phyloP scores from a whole-genome alignment of 257 asterid genomes.

The Scutellaria galericulata region DNA sequence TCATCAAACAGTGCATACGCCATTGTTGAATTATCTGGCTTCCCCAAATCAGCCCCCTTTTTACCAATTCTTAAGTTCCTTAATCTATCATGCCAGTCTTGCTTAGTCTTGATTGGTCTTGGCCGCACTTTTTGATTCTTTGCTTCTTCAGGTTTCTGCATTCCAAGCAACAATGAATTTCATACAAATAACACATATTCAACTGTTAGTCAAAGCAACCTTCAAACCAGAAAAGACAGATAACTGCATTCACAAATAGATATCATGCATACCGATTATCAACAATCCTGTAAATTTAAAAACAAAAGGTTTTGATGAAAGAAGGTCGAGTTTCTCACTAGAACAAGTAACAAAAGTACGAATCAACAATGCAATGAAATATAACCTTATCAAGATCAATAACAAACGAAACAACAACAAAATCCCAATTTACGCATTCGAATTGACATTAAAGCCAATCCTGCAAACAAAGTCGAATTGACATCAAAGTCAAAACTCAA shows the following conservation, averaged over 20 bases:
- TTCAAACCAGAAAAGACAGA: constrained; percentile 13
- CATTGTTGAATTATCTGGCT: constrained; percentile 71
- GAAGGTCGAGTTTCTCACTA: neutral
- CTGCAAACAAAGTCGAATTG: constrained; percentile 19
- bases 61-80: constrained; percentile 74
- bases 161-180: constrained; percentile 31
- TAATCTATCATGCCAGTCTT: constrained; percentile 87
- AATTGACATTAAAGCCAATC: constrained; percentile 10
- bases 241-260: constrained; percentile 5
- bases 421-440: constrained; percentile 25
- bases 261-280: constrained; percentile 10
- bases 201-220: constrained; percentile 24
- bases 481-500: constrained; percentile 28
- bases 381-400: constrained; percentile 19
- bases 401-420: constrained; percentile 27
- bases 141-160: constrained; percentile 56
- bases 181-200: constrained; percentile 22
- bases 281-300: neutral
- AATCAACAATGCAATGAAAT: neutral
- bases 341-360: neutral
- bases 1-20: constrained; percentile 88
- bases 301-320: constrained; percentile 22
- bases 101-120: constrained; percentile 73
- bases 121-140: constrained; percentile 62
- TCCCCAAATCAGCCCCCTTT: constrained; percentile 59